These are phyloP conservation scores for Apiotrichum brassicae DNA, from an alignment of 1,284 basidiomycete species.

Conservation along the genomic window DNA sequence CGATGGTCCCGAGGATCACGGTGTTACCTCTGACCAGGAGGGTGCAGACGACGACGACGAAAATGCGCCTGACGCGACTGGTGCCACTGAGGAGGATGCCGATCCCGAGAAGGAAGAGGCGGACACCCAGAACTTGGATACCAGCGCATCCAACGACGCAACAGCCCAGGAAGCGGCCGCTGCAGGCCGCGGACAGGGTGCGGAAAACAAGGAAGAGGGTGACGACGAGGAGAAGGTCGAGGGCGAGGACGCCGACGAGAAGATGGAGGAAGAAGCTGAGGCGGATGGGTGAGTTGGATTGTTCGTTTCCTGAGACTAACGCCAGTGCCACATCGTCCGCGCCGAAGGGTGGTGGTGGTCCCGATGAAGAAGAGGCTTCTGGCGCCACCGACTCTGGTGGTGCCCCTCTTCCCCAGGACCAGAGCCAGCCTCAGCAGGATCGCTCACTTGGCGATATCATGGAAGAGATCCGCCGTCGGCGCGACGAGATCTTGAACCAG, in stretches of 20 bases:
- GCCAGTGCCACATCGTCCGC: slow-evolving; percentile 22
- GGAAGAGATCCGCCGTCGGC: slow-evolving; percentile 73
- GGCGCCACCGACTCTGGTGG: slow-evolving; percentile 38
- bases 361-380: slow-evolving; percentile 35
- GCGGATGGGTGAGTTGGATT: slow-evolving; percentile 22
- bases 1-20: slow-evolving; percentile 33
- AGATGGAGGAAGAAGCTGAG: slow-evolving; percentile 23
- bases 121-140: slow-evolving; percentile 36
- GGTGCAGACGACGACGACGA: slow-evolving; percentile 34
- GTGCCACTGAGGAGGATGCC: slow-evolving; percentile 41
- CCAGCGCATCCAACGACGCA: slow-evolving; percentile 34
- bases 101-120: slow-evolving; percentile 29
- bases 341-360: slow-evolving; percentile 27
- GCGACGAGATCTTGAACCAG: slow-evolving; percentile 72
- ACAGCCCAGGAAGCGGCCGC: slow-evolving; percentile 36
- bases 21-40: slow-evolving; percentile 37
- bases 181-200: slow-evolving; percentile 35
- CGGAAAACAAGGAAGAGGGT: slow-evolving; percentile 29
- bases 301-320: slow-evolving; percentile 13
- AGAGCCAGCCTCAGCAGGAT: slow-evolving; percentile 54
- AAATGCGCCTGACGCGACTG: slow-evolving; percentile 36
- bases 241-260: slow-evolving; percentile 31
- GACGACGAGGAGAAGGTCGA: slow-evolving; percentile 28
- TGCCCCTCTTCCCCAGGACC: slow-evolving; percentile 33
- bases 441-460: slow-evolving; percentile 81